Base-by-base conservation (phyloP, 2,329 filamentous ascomycete genomes). In the Lizonia empirigonia region DNA sequence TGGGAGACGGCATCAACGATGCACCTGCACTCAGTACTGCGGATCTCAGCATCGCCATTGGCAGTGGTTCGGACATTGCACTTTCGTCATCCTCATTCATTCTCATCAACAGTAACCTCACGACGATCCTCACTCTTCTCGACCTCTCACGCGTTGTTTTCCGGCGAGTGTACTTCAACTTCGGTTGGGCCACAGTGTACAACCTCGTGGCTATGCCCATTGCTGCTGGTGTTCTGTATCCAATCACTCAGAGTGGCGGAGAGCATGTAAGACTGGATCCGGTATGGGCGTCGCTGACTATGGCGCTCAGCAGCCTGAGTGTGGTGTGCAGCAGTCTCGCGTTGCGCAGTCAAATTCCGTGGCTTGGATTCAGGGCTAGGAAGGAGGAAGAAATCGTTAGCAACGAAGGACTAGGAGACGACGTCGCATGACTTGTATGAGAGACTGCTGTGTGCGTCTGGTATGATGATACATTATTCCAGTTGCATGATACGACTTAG, bases 221-320 rank as follows among this genome's bases (percentile, higher is more conserved):
- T 49, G 90, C 91, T 0, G 91, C 91, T 0, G 91, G 91, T 1
- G 88, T 87, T 29, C 76, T 95, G 51, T 95, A 89, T 71, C 82
- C 85, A 0, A 76, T 85, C 26, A 77, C 75, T 1, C 69, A 71
- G 3, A 64, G 68, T 15, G 48, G 42, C 7, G 67, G 64, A 1
- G 68, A 70, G 23, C 87, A 88, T 67, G 74, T 91, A 16, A 77
- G 82, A 53, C 74, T 92, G 37, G 86, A 90, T 69, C 89, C 89
- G 0, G 89, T 89, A 1, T 97, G 92, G 92, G 93, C 92, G 5
- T 88, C 86, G 59, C 74, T 96, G 69, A 92, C 92, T 1, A 97
- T 97, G 93, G 93, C 93, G 20, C 74, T 92, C 71, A 96, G 91
- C 73, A 93, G 89, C 72, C 86, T 97, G 60, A 94, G 89, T 66